A percentile compares a stretch with the other conserved stretches of the same genome.
phyloP scores from a whole-genome alignment of 2,329 filamentous ascomycete genomes.

The Stemphylium vesicarium region DNA sequence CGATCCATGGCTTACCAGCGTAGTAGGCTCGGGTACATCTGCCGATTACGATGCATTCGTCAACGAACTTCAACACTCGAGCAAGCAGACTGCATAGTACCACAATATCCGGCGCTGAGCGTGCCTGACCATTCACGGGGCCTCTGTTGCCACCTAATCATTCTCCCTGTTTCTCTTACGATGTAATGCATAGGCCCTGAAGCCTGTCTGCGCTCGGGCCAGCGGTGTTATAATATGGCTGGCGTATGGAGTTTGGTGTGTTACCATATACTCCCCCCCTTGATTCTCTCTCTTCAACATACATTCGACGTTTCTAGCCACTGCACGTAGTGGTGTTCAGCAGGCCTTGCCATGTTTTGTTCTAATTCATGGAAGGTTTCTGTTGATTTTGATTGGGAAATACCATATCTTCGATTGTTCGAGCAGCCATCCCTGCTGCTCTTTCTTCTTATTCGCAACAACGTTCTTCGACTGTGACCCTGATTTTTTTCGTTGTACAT shows the following conservation, averaged over 20 bases:
- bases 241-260: conserved; percentile 22
- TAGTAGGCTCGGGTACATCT: conserved; percentile 23
- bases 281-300: neutral
- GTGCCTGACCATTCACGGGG: neutral
- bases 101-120: neutral
- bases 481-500: too few species aligned
- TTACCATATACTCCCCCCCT: conserved; percentile 3
- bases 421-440: neutral
- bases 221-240: conserved; percentile 17
- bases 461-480: too few species aligned
- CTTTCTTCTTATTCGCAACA: neutral
- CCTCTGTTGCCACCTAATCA: neutral
- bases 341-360: neutral
- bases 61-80: conserved; percentile 26
- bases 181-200: conserved; percentile 29
- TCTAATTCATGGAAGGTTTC: neutral
- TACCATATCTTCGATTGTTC: neutral
- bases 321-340: neutral
- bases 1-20: conserved; percentile 31
- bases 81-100: conserved; percentile 20
- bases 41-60: conserved; percentile 29
- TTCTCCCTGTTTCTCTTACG: conserved; percentile 14
- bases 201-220: conserved; percentile 17
- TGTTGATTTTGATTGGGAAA: neutral
- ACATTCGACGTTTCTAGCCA: neutral